A percentile compares a stretch with the other conserved stretches of the same genome.
Conservation (phyloP, 2,329 filamentous ascomycete genomes). For the Pseudopithomyces chartarum region DNA sequence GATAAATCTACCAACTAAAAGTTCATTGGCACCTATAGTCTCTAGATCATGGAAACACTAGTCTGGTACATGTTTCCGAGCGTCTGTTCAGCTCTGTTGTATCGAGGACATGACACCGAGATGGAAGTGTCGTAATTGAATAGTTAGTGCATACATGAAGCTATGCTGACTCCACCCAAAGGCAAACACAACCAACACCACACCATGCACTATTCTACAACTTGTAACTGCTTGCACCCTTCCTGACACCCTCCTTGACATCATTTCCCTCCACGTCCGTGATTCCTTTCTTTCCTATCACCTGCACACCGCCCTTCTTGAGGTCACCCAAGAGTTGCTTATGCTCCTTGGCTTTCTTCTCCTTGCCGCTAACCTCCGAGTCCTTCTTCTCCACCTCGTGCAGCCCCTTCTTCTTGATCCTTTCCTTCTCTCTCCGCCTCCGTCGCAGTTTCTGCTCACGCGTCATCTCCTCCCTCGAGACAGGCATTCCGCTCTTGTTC, state of each 20-base stretch:
- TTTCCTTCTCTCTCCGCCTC: constrained; percentile 83
- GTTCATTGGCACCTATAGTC: too few species aligned
- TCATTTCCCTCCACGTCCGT: constrained; percentile 83
- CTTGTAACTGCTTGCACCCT: constrained; percentile 41
- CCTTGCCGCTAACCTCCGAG: constrained; percentile 47
- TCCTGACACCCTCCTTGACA: constrained; percentile 49
- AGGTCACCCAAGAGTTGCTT: constrained; percentile 68
- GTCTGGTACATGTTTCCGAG: too few species aligned
- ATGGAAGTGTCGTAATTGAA: too few species aligned
- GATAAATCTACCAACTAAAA: background rate
- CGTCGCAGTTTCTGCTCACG: constrained; percentile 81
- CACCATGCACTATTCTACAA: constrained; percentile 19
- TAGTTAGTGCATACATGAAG: too few species aligned
- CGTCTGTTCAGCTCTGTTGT: too few species aligned
- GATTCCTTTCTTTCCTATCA: constrained; percentile 89
- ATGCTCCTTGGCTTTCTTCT: constrained; percentile 65
- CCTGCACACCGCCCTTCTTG: constrained; percentile 85
- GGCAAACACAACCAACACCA: background rate
- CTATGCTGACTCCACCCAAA: too few species aligned
- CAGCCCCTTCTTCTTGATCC: constrained; percentile 71
- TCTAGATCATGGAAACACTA: background rate
- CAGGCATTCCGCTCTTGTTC: constrained; percentile 74
- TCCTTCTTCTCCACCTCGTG: constrained; percentile 50
- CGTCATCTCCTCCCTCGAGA: constrained; percentile 84
- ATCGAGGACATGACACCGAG: too few species aligned